Percentiles rank a stretch among this genome's conserved stretches.
phyloP scores from a whole-genome alignment of 495 filamentous ascomycete genomes.

The Parachaetomium inaequale region DNA sequence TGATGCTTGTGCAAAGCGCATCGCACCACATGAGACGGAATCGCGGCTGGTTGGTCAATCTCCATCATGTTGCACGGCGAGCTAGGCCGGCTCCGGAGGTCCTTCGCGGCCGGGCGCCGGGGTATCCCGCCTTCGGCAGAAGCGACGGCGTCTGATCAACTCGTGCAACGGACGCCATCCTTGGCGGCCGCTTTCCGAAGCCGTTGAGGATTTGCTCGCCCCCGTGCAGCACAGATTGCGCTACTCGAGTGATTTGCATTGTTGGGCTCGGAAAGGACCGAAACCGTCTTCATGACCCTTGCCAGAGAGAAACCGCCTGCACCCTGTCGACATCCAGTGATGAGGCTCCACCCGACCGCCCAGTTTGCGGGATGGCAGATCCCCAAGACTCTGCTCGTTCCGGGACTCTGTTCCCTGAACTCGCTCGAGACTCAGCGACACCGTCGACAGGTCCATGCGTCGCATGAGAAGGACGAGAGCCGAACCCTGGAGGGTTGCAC shows the following conservation, averaged over 20 bases:
- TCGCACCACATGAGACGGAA: not conserved
- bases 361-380: not conserved
- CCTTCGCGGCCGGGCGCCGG: not conserved
- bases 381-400: not conserved
- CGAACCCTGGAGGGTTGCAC: constrained; percentile 4
- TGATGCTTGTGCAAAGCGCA: not conserved
- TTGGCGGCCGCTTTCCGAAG: not conserved
- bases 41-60: constrained; percentile 3
- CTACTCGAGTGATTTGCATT: too few relatives aligned
- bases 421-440: too few relatives aligned
- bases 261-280: not conserved
- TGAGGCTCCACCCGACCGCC: not conserved
- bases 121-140: constrained; percentile 9
- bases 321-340: not conserved
- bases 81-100: constrained; percentile 3
- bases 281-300: not conserved
- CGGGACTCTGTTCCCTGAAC: not conserved
- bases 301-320: not conserved
- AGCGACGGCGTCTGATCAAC: constrained; percentile 11
- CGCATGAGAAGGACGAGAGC: not conserved
- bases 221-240: not conserved
- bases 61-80: not conserved
- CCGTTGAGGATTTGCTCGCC: not conserved
- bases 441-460: not conserved
- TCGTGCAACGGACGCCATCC: constrained; percentile 10